These are phyloP conservation scores for Fusarium sp. DNA, from an alignment of 2,329 filamentous ascomycete species.

Conservation along the genomic window DNA sequence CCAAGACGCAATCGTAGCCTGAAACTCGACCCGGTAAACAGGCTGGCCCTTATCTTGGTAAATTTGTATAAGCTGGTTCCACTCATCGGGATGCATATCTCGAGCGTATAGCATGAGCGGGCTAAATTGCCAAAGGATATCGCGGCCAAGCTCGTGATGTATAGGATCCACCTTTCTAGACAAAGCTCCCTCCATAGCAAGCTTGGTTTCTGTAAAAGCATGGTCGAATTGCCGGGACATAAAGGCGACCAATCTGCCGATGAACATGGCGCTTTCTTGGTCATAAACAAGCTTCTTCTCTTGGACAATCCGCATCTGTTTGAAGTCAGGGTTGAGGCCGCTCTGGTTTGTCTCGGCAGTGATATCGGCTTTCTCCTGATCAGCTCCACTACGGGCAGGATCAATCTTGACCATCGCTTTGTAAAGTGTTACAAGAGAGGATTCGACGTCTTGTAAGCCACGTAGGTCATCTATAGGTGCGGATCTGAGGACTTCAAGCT, in stretches of 20 bases:
- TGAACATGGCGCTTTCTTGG: conserved; percentile 79
- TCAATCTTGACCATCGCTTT: conserved; percentile 96
- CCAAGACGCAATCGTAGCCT: conserved; percentile 81
- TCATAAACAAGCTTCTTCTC: conserved; percentile 94
- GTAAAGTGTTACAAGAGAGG: conserved; percentile 82
- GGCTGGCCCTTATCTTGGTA: conserved; percentile 83
- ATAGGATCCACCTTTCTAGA: conserved; percentile 75
- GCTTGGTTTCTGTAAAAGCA: conserved; percentile 76
- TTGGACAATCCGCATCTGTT: conserved; percentile 91
- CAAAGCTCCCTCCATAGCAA: conserved; percentile 70
- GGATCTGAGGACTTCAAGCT: conserved; percentile 76
- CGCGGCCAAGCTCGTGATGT: conserved; percentile 78
- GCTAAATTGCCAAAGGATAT: conserved; percentile 86
- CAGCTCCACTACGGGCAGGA: conserved; percentile 73
- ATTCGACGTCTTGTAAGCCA: conserved; percentile 82
- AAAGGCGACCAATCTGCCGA: conserved; percentile 83
- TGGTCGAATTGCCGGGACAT: conserved; percentile 84
- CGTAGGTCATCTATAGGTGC: conserved; percentile 77
- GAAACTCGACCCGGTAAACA: conserved; percentile 85
- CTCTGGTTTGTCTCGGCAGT: conserved; percentile 58
- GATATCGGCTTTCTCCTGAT: conserved; percentile 61
- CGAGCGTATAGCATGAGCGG: conserved; percentile 88
- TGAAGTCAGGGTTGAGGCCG: conserved; percentile 77
- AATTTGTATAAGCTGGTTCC: conserved; percentile 81
- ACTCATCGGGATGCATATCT: conserved; percentile 84